phyloP scores from a whole-genome alignment of 139 green algal species.

The Chlamydomonas sp. region DNA sequence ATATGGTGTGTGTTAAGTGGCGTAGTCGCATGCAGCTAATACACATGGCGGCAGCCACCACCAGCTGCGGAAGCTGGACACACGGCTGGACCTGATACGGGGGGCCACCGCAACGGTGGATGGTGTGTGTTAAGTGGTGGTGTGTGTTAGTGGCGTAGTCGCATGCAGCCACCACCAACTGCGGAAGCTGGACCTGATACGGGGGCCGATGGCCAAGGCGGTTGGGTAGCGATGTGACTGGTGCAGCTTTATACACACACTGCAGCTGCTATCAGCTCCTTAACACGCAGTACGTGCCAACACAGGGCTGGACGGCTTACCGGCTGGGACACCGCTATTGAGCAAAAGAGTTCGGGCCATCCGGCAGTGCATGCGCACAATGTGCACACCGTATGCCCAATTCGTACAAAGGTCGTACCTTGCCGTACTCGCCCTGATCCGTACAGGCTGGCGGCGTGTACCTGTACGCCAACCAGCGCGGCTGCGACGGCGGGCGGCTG shows the following conservation, averaged over 20 bases:
- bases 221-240: no score
- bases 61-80: conserved; percentile 89
- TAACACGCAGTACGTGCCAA: no score
- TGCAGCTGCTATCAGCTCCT: no score
- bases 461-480: conserved; percentile 97
- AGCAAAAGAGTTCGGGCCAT: background rate
- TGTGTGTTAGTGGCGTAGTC: background rate
- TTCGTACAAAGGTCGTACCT: no score
- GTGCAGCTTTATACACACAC: no score
- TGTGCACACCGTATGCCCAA: background rate
- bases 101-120: conserved; percentile 83
- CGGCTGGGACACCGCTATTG: no score
- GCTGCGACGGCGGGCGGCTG: conserved; percentile 95
- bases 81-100: conserved; percentile 89
- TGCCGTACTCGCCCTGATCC: background rate
- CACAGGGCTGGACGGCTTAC: no score
- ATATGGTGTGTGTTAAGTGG: no score
- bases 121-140: background rate
- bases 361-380: background rate
- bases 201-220: no score
- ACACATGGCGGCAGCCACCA: conserved; percentile 85
- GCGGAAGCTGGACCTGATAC: no score
- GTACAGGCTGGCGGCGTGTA: conserved; percentile 91
- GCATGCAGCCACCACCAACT: background rate
- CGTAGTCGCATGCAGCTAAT: no score